A percentile compares a stretch with the other conserved stretches of the same genome.
Evolutionary conservation across 768 basidiomycete genomes (phyloP).

Genomic region (Amanita molliuscula): DNA sequence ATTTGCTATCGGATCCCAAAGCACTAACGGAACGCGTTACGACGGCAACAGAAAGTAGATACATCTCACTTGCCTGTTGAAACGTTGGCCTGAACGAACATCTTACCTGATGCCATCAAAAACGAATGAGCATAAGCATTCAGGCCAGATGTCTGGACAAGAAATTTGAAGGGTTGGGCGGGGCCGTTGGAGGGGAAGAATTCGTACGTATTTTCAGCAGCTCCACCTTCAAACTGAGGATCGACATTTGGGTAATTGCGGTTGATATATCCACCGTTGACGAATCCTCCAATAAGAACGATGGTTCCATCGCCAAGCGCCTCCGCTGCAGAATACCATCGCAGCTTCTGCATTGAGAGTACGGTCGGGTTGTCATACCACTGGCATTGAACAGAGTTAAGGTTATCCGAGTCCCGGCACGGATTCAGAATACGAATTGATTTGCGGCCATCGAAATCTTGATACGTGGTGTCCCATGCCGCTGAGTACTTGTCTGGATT

Average conservation of each 20-base stretch:
- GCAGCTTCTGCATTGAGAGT: constrained; percentile 54
- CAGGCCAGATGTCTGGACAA: constrained; percentile 62
- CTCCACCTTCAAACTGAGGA: constrained; percentile 52
- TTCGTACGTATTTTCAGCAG: constrained; percentile 75
- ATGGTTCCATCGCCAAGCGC: constrained; percentile 67
- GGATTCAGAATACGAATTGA: constrained; percentile 78
- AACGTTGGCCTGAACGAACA: constrained; percentile 77
- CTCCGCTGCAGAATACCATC: constrained; percentile 78
- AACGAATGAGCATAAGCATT: constrained; percentile 71
- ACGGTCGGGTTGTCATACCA: constrained; percentile 63
- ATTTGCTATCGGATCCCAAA: constrained; percentile 47
- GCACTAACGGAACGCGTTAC: constrained; percentile 17
- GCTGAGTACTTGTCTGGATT: constrained; percentile 37
- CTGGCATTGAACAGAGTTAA: constrained; percentile 40
- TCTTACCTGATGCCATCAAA: constrained; percentile 65
- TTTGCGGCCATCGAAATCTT: constrained; percentile 72
- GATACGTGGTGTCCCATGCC: constrained; percentile 54
- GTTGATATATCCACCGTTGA: constrained; percentile 72
- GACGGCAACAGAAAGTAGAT: constrained; percentile 1
- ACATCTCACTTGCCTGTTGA: constrained; percentile 48
- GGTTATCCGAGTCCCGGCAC: constrained; percentile 42
- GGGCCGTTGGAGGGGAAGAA: constrained; percentile 60
- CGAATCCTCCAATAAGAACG: constrained; percentile 74
- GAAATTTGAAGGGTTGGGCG: constrained; percentile 52
- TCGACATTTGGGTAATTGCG: constrained; percentile 62